Evolutionary conservation across 805 yeast species (phyloP), one percentile per base, ranked within the genome.

Genomic region (Candida odintsovae): DNA sequence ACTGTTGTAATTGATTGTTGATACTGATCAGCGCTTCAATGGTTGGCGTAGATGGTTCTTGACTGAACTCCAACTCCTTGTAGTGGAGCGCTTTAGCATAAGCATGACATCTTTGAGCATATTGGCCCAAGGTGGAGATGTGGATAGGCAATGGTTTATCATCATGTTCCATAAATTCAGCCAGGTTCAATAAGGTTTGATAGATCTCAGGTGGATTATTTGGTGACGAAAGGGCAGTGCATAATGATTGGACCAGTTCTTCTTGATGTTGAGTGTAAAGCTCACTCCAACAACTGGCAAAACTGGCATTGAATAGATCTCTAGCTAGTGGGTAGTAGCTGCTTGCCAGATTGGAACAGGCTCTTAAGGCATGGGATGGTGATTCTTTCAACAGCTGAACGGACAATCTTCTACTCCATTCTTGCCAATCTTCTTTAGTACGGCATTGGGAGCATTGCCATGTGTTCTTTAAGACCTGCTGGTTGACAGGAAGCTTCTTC

Each of bases 151-250:
- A 72, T 0, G 97, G 86, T 58, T 90, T 90, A 55, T 90, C 97
- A 64, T 92, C 97, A 57, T 92, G 98, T 61, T 94, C 99, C 94
- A 94, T 85, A 59, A 86, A 94, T 64, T 94, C 99, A 0, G 96
- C 96, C 47, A 94, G 70, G 53, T 92, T 90, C 54, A 94, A 71
- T 49, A 94, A 71, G 2, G 90, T 85, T 61, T 94, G 98, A 58
- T 90, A 85, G 40, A 94, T 90, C 56, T 94, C 99, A 0, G 99
- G 97, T 0, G 97, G 96, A 52, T 88, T 89, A 55, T 90, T 87
- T 4, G 95, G 86, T 0, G 97, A 86, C 0, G 92, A 86, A 50
- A 92, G 70, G 0, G 98, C 98, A 43, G 83, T 75, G 59, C 95
- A 89, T 37, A 94, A 74, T 2, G 95, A 77, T 54, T 86, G 86